Evolutionary conservation across 176 grass and related monocot genomes (phyloP), one percentile per base, ranked within the genome.

Genomic region (Poa annua): DNA sequence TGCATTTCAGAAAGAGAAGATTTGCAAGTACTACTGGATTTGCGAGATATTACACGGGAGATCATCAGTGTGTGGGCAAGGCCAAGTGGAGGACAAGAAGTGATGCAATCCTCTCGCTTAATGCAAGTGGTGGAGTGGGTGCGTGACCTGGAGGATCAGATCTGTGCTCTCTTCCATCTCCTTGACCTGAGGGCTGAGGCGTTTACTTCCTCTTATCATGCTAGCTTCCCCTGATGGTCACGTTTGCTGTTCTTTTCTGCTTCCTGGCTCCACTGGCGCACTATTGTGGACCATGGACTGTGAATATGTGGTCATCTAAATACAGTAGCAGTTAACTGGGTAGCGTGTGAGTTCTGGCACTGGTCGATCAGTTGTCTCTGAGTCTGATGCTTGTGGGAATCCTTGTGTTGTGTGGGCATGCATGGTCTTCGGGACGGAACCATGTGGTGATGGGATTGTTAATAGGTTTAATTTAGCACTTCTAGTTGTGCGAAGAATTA

Each of bases 21-120:
- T 73, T 22, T 66, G 22, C 74, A 55, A 78, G 74, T 1, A 88
- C 77, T 53, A 88, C 78, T 55, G 35, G 2, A 1, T 61, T 11
- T 33, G 13, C 5, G 5, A 45, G 74, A 55, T 26, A 56, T 14
- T 50, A 14, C 38, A 34, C 3, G 38, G 26, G 19, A 24, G 25
- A 61, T 77, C 52, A 47, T 69, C 32, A 63, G 7, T 11, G 80
- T 60, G 61, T 17, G 54, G 56, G 54, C 12, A 74, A 73, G 9
- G 15, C 11, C 22, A 54, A 65, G 56, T 82, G 85, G 59, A 66
- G 22, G 69, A 4, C 11, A 56, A 67, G 0, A 51, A 36, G 25
- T 25, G 38, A 39, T 67, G 64, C 33, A 15, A 20, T 35, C 32
- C 11, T 11, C 24, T 15, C 8, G 6, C 71, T 20, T 41, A 42